phyloP scores from a whole-genome alignment of 2,329 filamentous ascomycete genomes.

The Scedosporium dehoogii region DNA sequence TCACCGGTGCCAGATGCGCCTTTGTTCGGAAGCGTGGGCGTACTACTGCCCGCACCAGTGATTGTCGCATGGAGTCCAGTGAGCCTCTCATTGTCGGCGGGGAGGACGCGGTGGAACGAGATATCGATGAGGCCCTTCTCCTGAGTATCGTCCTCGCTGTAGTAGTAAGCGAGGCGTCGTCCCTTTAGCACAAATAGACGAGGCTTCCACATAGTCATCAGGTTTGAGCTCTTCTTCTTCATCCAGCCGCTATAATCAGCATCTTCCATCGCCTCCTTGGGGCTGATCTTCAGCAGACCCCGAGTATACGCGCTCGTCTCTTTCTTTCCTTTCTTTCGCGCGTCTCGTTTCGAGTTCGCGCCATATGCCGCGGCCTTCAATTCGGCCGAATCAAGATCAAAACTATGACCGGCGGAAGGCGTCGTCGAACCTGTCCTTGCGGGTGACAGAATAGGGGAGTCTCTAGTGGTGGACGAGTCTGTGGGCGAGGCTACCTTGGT shows the following conservation, averaged over 20 bases:
- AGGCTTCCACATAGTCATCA: slow-evolving; percentile 97
- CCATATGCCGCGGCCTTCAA: slow-evolving; percentile 36
- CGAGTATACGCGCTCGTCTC: slow-evolving; percentile 89
- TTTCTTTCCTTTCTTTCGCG: slow-evolving; percentile 73
- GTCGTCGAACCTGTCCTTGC: slow-evolving; percentile 69
- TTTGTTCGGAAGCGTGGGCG: slow-evolving; percentile 44
- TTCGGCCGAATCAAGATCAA: slow-evolving; percentile 70
- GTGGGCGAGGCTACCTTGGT: slow-evolving; percentile 39
- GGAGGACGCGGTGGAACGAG: slow-evolving; percentile 91
- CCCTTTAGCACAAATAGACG: slow-evolving; percentile 92
- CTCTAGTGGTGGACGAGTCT: slow-evolving; percentile 37
- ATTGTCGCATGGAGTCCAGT: slow-evolving; percentile 86
- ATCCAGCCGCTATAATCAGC: slow-evolving; percentile 98
- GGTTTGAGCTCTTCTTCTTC: slow-evolving; percentile 95
- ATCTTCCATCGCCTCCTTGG: slow-evolving; percentile 71
- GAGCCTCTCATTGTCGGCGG: slow-evolving; percentile 82
- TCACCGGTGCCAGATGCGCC: slow-evolving; percentile 21
- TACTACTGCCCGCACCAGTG: slow-evolving; percentile 65
- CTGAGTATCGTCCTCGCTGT: slow-evolving; percentile 82
- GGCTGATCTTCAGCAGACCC: slow-evolving; percentile 71
- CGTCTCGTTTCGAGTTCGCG: slow-evolving; percentile 29
- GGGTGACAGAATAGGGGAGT: slow-evolving; percentile 51
- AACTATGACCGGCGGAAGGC: slow-evolving; percentile 55
- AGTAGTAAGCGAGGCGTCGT: slow-evolving; percentile 88
- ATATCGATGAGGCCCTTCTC: slow-evolving; percentile 97